Base-by-base conservation (phyloP, 2,329 filamentous ascomycete genomes). In the Leptoxyphium fumago region DNA sequence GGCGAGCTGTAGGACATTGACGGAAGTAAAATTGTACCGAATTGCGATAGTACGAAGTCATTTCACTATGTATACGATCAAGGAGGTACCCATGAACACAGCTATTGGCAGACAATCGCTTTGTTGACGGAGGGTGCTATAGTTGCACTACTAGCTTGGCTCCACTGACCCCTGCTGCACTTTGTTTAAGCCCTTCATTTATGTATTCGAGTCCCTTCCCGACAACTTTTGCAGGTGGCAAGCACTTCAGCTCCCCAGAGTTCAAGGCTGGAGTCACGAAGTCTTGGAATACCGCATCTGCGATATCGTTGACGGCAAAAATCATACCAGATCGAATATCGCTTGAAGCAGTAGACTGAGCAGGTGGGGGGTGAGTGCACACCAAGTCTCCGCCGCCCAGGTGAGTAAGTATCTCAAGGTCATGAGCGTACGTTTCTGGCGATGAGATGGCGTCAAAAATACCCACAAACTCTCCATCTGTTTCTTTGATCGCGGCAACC, bases 401-500 rank as follows among this genome's bases (percentile, higher is more conserved):
- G 49, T 61, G 54, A 46, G 58, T 53, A 2, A 54, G 40, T 38
- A 61, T 53, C 1, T 44, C 40, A 4, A 46, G 50, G 32, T 36
- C 32, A 15, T 36, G 11, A 15, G 32, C 32, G 6, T 52, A 52
- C 11, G 32, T 42, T 15, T 42, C 44, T 9, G 58, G 32, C 5
- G 32, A 13, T 13, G 32, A 52, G 45, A 61, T 59, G 32, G 58
- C 50, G 46, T 70, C 67, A 46, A 62, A 68, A 13, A 65, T 55
- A 18, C 67, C 67, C 6, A 53, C 54, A 41, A 66, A 68, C 15
- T 36, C 32, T 3, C 15, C 15, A 3, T 61, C 64, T n/a, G 41
- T 43, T 18, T 40, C 21, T 43, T 65, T 52, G 43, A 69, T 55
- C 17, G 64, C 64, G 9, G 49, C 47, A 15, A 68, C 52, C 30